Base-by-base conservation (phyloP, 2,329 filamentous ascomycete species). In the Sclerotinia glacialis region DNA sequence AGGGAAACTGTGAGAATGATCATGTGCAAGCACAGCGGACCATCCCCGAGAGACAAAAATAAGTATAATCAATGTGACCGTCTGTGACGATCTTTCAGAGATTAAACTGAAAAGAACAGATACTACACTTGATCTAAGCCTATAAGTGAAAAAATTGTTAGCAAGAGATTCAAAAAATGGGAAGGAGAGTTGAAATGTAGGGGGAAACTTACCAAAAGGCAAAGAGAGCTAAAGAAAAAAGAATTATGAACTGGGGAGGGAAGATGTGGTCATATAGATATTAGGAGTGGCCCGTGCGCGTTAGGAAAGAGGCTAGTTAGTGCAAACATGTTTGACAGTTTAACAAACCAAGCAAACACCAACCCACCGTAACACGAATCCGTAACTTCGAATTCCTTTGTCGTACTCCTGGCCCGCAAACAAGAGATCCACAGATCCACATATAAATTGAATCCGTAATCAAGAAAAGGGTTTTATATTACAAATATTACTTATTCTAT, bases 91-190 rank as follows among this genome's bases (percentile, higher is more conserved):
- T 84, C 85, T 92, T 91, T 89, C 89, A 93, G 90, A 90, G 88
- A 92, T 93, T 93, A 93, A 93, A 92, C 90, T 93, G 88, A 92
- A 90, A 92, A 93, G 90, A 93, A 93, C 89, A 92, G 89, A 72
- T 72, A 92, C 89, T 92, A 92, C 89, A 92, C 89, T 91, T 92
- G 89, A 92, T 92, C 89, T 92, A 90, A 66, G 64, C 62, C 60
- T 21, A 0, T 63, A 40, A 16, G 40, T 9, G 28, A 53, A 42
- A 37, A 21, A 8, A 5, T 53, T 47, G 31, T 52, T 62, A 62
- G 44, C 46, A 26, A 61, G 91, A 86, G 86, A 26, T 11, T 11
- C 16, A 42, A 14, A 28, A 16, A 2, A 16, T 31, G 18, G 2
- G 5, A 18, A 28, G 21, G 11, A 26, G 21, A 4, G 18, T 21